phyloP scores from a whole-genome alignment of 495 filamentous ascomycete species.

The Evernia prunastri region DNA sequence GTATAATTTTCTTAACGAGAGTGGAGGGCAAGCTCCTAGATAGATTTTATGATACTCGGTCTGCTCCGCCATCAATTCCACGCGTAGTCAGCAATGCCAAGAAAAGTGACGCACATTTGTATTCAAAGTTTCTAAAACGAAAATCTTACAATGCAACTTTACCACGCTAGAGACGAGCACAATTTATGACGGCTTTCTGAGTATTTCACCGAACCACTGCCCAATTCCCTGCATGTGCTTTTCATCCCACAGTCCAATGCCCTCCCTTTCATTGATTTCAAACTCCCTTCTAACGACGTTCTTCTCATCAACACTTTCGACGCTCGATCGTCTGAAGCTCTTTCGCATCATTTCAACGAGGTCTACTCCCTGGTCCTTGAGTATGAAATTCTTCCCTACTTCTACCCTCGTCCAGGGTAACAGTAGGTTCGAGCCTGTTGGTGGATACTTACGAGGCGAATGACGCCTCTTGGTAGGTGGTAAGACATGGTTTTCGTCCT shows the following conservation, averaged over 20 bases:
- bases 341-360: constrained; percentile 20
- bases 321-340: constrained; percentile 12
- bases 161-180: too few relatives aligned
- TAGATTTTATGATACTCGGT: neutral
- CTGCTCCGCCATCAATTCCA: constrained; percentile 13
- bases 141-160: too few relatives aligned
- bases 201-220: constrained; percentile 23
- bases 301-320: neutral
- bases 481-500: neutral
- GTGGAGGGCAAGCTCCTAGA: neutral
- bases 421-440: constrained; percentile 17
- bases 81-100: constrained; percentile 13
- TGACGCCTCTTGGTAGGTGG: constrained; percentile 12
- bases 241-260: constrained; percentile 19
- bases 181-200: constrained; percentile 15
- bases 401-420: constrained; percentile 23
- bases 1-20: neutral
- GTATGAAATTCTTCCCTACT: constrained; percentile 17
- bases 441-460: constrained; percentile 23
- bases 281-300: neutral
- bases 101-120: constrained; percentile 11
- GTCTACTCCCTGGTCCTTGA: constrained; percentile 23
- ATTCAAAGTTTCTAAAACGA: too few relatives aligned
- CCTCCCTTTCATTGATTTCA: constrained; percentile 21
- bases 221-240: constrained; percentile 21